Evolutionary conservation across 495 filamentous ascomycete species (phyloP), one percentile per base, ranked within the genome.

Genomic region (Evansstolkia leycettana): DNA sequence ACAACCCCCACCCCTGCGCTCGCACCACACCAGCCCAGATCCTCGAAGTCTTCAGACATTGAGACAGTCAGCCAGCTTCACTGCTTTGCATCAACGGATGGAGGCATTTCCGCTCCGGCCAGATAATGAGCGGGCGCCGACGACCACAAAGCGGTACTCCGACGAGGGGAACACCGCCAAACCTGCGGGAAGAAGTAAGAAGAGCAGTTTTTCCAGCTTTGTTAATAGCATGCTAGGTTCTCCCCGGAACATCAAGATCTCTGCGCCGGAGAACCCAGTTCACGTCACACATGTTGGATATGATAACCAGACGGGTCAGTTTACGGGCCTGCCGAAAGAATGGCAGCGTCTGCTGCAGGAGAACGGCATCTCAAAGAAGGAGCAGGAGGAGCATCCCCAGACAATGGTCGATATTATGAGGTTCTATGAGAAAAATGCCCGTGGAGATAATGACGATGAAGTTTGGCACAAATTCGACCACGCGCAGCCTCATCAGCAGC

Each of bases 241-340:
- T 17, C 90, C 83, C 27, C 81, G 86, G 44, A 82, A 82, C 41
- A 81, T 90, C 23, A 80, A 92, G 50, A 96, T 98, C 41, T 96
- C 90, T 5, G 80, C 84, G 7, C 90, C 90, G 28, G 87, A 94
- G 57, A 95, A 98, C 52, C 92, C 92, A 8, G 86, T 96, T 17
- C 90, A 98, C 55, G 81, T 98, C 36, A 98, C 92, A 28, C 90
- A 98, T 52, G 90, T 98, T 36, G 88, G 92, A 33, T 94, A 94
- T 55, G 88, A 98, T 57, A 93, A 92, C 61, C 73, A 85, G 45
- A 98, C 90, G 2, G 90, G 90, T 37, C 84, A 95, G 57, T 98
- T 94, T 56, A 98, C 90, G 24, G 90, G 90, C 41, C 65, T 98
- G 23, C 90, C 90, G 1, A 93, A 92, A 56, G 90, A 98, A 69